Evolutionary conservation across 371 early-diverging fungal genomes (phyloP).

Genomic region (Basidiobolus meristosporus): DNA sequence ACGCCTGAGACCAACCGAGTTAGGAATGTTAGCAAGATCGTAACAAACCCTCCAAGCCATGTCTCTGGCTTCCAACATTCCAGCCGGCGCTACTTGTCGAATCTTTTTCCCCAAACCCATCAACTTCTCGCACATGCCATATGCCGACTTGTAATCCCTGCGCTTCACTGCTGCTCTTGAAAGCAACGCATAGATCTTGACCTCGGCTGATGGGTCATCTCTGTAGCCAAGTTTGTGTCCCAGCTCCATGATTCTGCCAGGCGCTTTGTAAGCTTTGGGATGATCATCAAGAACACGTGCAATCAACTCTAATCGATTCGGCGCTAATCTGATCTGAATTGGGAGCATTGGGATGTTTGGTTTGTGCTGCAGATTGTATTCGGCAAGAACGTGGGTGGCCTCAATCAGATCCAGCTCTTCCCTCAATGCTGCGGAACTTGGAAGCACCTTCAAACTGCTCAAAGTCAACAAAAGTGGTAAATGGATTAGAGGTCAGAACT

Average conservation of each 20-base stretch:
- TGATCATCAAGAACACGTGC: constrained; percentile 26
- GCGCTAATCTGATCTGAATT: constrained; percentile 44
- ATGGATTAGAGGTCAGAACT: background rate
- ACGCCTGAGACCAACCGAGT: constrained; percentile 17
- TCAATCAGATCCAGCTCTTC: constrained; percentile 47
- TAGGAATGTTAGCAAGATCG: constrained; percentile 19
- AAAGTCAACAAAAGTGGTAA: background rate
- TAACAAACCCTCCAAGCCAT: constrained; percentile 32
- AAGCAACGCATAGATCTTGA: constrained; percentile 25
- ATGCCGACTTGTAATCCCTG: constrained; percentile 23
- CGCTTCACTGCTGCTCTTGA: constrained; percentile 33
- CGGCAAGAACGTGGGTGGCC: constrained; percentile 42
- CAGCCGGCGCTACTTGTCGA: constrained; percentile 5
- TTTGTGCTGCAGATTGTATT: constrained; percentile 26
- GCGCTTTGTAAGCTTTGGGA: constrained; percentile 22
- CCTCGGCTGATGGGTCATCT: constrained; percentile 22
- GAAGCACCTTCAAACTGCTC: constrained; percentile 35
- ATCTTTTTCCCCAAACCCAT: constrained; percentile 14
- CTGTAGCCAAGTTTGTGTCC: constrained; percentile 32
- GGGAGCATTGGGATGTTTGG: constrained; percentile 40
- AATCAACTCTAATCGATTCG: constrained; percentile 41
- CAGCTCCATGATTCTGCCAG: constrained; percentile 27
- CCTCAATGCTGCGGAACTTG: constrained; percentile 32
- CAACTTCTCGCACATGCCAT: constrained; percentile 23
- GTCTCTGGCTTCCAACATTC: constrained; percentile 17